A percentile compares a stretch with the other conserved stretches of the same genome.
Evolutionary conservation across 306 rosid species (phyloP).

Genomic region (Quercus mongolica): DNA sequence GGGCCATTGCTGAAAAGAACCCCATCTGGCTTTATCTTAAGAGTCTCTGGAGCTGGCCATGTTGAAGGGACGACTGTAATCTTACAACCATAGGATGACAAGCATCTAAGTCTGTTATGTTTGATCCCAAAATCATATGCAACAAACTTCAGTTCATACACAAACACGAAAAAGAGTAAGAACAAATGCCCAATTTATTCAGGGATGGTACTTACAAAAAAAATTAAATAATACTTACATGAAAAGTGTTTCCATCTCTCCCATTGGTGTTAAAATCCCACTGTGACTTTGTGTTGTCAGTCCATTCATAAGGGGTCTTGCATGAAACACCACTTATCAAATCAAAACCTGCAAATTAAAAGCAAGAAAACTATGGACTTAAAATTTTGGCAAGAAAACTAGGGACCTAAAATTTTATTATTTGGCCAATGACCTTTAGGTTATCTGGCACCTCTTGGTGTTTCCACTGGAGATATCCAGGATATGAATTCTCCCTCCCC

Average conservation of each 20-base stretch:
- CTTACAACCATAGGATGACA: slow-evolving; percentile 81
- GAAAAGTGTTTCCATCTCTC: slow-evolving; percentile 46
- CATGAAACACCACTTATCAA: slow-evolving; percentile 90
- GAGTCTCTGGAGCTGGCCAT: slow-evolving; percentile 82
- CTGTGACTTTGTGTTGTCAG: slow-evolving; percentile 57
- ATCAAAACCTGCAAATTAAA: slow-evolving; percentile 63
- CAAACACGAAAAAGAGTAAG: slow-evolving; percentile 9
- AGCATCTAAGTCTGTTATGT: slow-evolving; percentile 82
- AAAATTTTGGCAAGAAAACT: not conserved
- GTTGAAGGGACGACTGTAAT: slow-evolving; percentile 91
- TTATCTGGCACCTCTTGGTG: no score
- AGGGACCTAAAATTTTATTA: not conserved
- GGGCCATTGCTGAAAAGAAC: slow-evolving; percentile 96
- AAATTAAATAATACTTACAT: slow-evolving; percentile 36
- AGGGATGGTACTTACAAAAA: not conserved
- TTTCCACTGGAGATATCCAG: no score
- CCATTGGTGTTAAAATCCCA: slow-evolving; percentile 58
- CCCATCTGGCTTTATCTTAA: slow-evolving; percentile 81
- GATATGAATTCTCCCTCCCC: no score
- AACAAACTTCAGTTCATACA: slow-evolving; percentile 56
- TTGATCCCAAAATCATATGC: slow-evolving; percentile 93
- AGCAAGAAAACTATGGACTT: not conserved
- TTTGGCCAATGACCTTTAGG: no score
- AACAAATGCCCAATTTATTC: not conserved
- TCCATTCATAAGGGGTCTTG: slow-evolving; percentile 77